Evolutionary conservation across 352 stramenopile species (phyloP).

Genomic region (Phytophthora boehmeriae): DNA sequence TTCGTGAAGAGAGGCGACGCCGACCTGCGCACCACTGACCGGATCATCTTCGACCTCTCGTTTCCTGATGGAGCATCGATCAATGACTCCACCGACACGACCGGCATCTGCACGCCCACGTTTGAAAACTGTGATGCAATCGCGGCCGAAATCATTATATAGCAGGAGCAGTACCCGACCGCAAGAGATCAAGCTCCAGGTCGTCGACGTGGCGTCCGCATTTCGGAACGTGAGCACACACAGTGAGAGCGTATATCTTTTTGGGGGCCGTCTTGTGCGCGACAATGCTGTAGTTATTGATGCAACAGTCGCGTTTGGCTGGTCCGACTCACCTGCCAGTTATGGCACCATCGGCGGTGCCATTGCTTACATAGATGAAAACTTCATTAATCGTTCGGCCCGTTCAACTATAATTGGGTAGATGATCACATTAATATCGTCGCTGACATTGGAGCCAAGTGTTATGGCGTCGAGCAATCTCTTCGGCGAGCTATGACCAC

Average conservation of each 20-base stretch:
- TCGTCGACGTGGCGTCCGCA: slow-evolving; percentile 7
- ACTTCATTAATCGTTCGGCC: background rate
- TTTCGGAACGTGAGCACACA: slow-evolving; percentile 16
- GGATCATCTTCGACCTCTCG: slow-evolving; percentile 18
- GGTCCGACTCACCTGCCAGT: slow-evolving; percentile 6
- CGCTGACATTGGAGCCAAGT: background rate
- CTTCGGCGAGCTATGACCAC: slow-evolving; percentile 12
- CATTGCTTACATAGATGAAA: slow-evolving; percentile 6
- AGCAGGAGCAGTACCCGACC: background rate
- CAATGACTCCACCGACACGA: slow-evolving; percentile 8
- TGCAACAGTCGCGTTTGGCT: slow-evolving; percentile 8
- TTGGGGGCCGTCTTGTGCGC: slow-evolving; percentile 2
- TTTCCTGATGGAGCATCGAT: slow-evolving; percentile 4
- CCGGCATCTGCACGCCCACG: background rate
- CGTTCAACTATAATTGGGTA: slow-evolving; percentile 24
- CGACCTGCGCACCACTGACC: background rate
- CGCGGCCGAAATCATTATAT: slow-evolving; percentile 1
- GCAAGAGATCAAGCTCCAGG: background rate
- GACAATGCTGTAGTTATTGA: slow-evolving; percentile 21
- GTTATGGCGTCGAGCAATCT: background rate
- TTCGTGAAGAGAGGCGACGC: slow-evolving; percentile 11
- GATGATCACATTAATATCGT: slow-evolving; percentile 22
- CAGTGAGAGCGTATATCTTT: slow-evolving; percentile 1
- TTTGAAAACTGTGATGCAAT: slow-evolving; percentile 7
- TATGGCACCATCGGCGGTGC: slow-evolving; percentile 18